Conservation (phyloP, 331 rosid species). For the Malus hybrid region DNA sequence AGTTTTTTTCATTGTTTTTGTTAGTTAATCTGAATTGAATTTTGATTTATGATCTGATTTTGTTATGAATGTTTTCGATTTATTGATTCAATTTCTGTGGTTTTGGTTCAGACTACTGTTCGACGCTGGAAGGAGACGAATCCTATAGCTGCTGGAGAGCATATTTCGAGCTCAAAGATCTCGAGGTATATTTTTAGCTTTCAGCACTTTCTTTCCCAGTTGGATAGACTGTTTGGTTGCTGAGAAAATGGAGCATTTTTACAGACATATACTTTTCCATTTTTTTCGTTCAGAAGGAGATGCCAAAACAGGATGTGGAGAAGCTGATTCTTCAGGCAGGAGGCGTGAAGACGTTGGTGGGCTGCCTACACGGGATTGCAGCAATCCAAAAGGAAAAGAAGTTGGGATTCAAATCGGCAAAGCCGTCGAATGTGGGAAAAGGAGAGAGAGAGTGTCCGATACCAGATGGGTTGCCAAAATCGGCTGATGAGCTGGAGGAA, state of each 20-base stretch:
- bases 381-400: constrained; percentile 41
- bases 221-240: neutral
- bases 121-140: constrained; percentile 78
- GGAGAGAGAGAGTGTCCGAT: constrained; percentile 39
- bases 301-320: constrained; percentile 68
- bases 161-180: constrained; percentile 80
- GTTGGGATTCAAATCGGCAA: constrained; percentile 1
- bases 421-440: constrained; percentile 12
- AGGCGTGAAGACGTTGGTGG: constrained; percentile 64
- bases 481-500: constrained; percentile 56
- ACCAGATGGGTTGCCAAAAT: constrained; percentile 90
- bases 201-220: neutral
- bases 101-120: constrained; percentile 60
- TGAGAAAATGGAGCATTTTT: neutral
- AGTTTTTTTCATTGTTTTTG: neutral
- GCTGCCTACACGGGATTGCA: constrained; percentile 56
- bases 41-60: neutral
- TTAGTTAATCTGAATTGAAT: neutral
- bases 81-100: neutral
- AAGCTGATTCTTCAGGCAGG: constrained; percentile 61
- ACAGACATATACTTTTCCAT: too few species aligned
- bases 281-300: constrained; percentile 43
- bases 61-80: neutral
- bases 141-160: constrained; percentile 90
- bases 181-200: constrained; percentile 32